Evolutionary conservation across 176 grass and related monocot genomes (phyloP), one percentile per base, ranked within the genome.

Genomic region (Guadua angustifolia): DNA sequence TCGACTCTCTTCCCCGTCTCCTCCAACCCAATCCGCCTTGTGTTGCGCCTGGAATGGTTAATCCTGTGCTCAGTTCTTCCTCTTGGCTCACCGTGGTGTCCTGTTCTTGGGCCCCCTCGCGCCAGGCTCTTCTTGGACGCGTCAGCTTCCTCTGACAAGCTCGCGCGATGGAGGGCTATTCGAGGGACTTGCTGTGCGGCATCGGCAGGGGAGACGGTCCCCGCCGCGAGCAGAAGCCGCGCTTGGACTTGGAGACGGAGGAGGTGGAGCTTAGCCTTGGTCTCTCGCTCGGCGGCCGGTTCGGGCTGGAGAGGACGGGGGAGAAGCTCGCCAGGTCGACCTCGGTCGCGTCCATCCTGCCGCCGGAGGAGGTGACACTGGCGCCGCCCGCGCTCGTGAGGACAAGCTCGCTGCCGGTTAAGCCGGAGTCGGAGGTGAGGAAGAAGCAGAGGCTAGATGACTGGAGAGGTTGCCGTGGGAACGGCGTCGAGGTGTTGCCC

Each of bases 261-360:
- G 92, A 92, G 70, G 42, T 91, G 13, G 90, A 97, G 70, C 92
- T 97, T 0, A 91, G 76, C 60, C 86, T 97, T 29, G 90, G 86
- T 16, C 84, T 97, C 25, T 97, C 95, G 3, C 89, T 97, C 7
- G 93, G 91, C 40, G 90, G 95, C 3, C 76, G 71, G 79, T 88
- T 91, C 32, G 92, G 91, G 46, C 17, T 84, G 2, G 85, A 89
- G 4, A 63, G 70, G 10, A 71, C 79, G 40, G 78, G 78, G 52
- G 73, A 35, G 25, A 83, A 82, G 69, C 82, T 93, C 15, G 52
- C 62, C 18, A 75, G 92, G 24, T 94, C 87, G 21, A 89, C 95
- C 3, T 97, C 92, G 9, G 44, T 89, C 68, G 84, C 84, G 7
- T 71, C 79, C 24, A 64, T 89, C 77, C 32, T 71, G 4, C 5